These are phyloP conservation scores for Apium graveolens DNA, from an alignment of 129 eudicot species.

Conservation along the genomic window DNA sequence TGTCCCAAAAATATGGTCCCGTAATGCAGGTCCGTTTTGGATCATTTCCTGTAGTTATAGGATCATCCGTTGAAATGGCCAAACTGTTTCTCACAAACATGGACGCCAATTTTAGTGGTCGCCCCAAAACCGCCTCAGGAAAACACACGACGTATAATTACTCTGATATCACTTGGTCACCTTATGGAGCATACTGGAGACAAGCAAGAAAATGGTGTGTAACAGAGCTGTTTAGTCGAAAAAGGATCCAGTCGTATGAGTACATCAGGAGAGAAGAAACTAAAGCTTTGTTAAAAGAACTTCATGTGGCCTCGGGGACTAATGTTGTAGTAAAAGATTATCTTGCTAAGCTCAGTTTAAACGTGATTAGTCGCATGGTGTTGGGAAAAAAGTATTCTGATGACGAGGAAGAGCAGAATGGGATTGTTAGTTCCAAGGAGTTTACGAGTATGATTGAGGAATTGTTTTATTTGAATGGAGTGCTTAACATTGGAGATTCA, in stretches of 20 bases:
- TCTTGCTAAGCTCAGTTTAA: slow-evolving; percentile 20
- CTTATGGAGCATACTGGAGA: slow-evolving; percentile 51
- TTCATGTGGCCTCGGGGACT: slow-evolving; percentile 8
- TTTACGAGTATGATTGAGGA: slow-evolving; percentile 57
- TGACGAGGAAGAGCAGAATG: slow-evolving; percentile 5
- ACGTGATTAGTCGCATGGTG: slow-evolving; percentile 42
- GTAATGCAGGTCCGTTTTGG: slow-evolving; percentile 42
- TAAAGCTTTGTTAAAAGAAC: slow-evolving; percentile 9
- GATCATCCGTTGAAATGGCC: slow-evolving; percentile 42
- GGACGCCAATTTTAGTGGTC: slow-evolving; percentile 30
- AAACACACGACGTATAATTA: slow-evolving; percentile 40
- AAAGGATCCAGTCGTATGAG: slow-evolving; percentile 33
- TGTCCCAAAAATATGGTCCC: slow-evolving; percentile 29
- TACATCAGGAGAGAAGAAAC: slow-evolving; percentile 38
- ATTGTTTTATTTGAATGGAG: slow-evolving; percentile 69
- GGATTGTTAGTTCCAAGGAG: neutral
- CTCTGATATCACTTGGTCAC: slow-evolving; percentile 42
- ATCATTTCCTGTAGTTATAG: slow-evolving; percentile 29
- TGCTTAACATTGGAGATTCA: slow-evolving; percentile 64
- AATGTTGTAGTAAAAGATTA: slow-evolving; percentile 17
- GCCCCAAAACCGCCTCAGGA: slow-evolving; percentile 43
- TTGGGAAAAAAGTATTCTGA: slow-evolving; percentile 28
- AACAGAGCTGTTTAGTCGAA: slow-evolving; percentile 34
- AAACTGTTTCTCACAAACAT: slow-evolving; percentile 28
- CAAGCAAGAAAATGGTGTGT: slow-evolving; percentile 39